Evolutionary conservation across 2,329 filamentous ascomycete genomes (phyloP).

Genomic region (Chaetomiaceae sp.): DNA sequence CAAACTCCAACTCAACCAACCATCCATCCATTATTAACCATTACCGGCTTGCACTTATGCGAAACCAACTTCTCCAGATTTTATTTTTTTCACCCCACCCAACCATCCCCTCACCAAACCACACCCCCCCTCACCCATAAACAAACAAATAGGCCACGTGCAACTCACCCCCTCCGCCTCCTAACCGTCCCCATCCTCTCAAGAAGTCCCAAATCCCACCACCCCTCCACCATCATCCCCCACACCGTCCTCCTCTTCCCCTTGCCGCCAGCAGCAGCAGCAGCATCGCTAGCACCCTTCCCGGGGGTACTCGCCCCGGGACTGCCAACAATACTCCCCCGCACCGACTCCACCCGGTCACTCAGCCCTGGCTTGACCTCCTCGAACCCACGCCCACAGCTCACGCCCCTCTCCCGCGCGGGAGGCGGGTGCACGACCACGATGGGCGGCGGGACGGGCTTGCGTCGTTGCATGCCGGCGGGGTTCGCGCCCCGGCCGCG

Average conservation of each 20-base stretch:
- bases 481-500: too few species aligned
- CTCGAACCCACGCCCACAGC: background rate
- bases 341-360: background rate
- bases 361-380: background rate
- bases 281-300: background rate
- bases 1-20: background rate
- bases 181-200: conserved; percentile 28
- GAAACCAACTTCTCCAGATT: too few species aligned
- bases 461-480: too few species aligned
- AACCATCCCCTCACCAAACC: background rate
- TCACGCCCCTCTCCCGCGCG: background rate
- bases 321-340: background rate
- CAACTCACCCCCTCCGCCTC: conserved; percentile 23
- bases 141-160: too few species aligned
- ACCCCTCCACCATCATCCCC: conserved; percentile 24
- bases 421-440: conserved; percentile 12
- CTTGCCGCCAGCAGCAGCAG: background rate
- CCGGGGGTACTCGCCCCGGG: too few species aligned
- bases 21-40: background rate
- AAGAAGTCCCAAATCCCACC: conserved; percentile 28
- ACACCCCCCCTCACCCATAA: conserved; percentile 2
- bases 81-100: background rate
- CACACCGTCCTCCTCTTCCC: conserved; percentile 21
- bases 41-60: background rate
- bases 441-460: conserved; percentile 17